These are phyloP conservation scores for Amauroascus niger DNA, from an alignment of 2,329 filamentous ascomycete species.

Conservation along the genomic window DNA sequence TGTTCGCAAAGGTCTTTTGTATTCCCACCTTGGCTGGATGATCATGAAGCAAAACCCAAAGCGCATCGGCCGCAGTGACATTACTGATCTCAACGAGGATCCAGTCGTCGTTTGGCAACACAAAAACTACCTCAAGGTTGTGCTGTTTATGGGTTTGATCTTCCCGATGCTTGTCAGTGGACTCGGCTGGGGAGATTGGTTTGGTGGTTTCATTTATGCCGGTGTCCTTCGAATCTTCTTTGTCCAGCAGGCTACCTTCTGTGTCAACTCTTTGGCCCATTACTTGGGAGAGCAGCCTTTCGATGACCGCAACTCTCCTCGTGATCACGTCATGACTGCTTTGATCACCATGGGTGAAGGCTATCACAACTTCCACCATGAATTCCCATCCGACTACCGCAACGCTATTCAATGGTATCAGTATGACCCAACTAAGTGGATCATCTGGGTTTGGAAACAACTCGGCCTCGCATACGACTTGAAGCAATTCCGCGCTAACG, in stretches of 20 bases:
- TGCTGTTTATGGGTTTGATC: conserved; percentile 65
- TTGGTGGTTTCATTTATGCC: conserved; percentile 72
- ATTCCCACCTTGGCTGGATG: conserved; percentile 85
- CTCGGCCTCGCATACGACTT: conserved; percentile 75
- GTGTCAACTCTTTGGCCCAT: conserved; percentile 82
- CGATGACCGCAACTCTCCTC: conserved; percentile 82
- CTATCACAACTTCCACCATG: conserved; percentile 94
- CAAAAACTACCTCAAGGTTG: conserved; percentile 72
- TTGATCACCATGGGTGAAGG: conserved; percentile 78
- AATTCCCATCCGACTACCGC: conserved; percentile 87
- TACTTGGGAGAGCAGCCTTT: conserved; percentile 90
- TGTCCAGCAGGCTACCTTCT: conserved; percentile 87
- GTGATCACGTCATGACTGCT: conserved; percentile 78
- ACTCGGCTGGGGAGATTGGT: conserved; percentile 69
- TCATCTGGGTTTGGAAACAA: conserved; percentile 75
- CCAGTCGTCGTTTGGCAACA: conserved; percentile 80
- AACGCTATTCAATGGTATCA: conserved; percentile 87
- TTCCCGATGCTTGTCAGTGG: conserved; percentile 68
- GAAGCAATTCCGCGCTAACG: conserved; percentile 83
- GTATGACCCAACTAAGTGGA: conserved; percentile 88
- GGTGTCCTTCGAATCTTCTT: conserved; percentile 82
- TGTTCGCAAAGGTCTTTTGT: conserved; percentile 75
- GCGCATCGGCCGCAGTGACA: conserved; percentile 77
- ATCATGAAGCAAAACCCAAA: conserved; percentile 89
- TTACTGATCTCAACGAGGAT: conserved; percentile 79